phyloP scores from a whole-genome alignment of 2,329 filamentous ascomycete genomes.

The Verticillium alfalfae region DNA sequence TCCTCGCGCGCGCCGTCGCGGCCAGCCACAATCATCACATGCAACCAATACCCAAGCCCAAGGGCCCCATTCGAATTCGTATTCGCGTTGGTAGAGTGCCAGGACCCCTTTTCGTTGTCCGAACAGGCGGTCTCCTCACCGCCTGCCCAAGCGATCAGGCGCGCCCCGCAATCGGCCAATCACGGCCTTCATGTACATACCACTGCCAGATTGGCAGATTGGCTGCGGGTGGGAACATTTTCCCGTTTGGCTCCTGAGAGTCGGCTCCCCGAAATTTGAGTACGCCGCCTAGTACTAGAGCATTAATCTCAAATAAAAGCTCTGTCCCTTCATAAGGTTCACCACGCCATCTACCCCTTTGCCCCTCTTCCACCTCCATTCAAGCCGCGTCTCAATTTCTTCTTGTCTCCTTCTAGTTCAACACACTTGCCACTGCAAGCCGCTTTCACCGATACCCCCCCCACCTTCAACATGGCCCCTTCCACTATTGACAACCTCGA shows the following conservation, averaged over 20 bases:
- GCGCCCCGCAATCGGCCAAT: background rate
- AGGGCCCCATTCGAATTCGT: conserved; percentile 1
- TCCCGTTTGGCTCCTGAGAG: background rate
- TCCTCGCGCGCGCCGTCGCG: background rate
- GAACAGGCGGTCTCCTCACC: background rate
- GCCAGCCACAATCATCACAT: background rate
- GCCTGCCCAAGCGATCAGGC: background rate
- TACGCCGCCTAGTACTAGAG: background rate
- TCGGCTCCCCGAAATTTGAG: background rate
- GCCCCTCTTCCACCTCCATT: conserved; percentile 5
- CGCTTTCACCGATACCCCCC: conserved; percentile 6
- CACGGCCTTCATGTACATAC: background rate
- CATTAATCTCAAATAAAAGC: background rate
- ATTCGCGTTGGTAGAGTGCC: background rate
- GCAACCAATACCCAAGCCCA: background rate
- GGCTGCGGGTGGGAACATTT: background rate
- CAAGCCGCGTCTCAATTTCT: background rate
- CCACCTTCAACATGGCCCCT: conserved; percentile 36
- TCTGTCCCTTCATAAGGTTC: background rate
- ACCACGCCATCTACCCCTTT: background rate
- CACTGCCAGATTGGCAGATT: background rate
- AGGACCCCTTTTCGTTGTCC: background rate
- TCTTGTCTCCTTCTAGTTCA: background rate
- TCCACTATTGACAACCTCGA: conserved; percentile 53
- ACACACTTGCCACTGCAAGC: conserved; percentile 4